Percentiles rank a stretch among this genome's conserved stretches.
Conservation (phyloP, 2,329 filamentous ascomycete species). For the Botrytis sinoallii region DNA sequence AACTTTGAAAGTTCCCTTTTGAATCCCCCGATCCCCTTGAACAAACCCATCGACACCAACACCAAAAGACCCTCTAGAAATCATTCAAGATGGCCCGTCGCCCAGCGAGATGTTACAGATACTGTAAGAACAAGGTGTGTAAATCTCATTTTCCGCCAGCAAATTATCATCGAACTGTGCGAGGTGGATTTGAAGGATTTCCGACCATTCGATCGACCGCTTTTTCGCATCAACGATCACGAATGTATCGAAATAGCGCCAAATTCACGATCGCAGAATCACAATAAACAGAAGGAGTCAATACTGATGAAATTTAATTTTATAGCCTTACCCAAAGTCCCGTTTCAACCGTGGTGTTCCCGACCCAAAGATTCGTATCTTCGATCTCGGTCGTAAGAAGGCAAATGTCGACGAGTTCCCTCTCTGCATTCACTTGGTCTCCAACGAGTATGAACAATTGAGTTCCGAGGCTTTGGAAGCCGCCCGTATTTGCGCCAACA, state of each 20-base stretch:
- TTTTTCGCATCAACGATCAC: constrained; percentile 13
- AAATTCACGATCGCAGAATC: neutral
- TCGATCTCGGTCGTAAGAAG: constrained; percentile 98
- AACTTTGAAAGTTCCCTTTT: constrained; percentile 16
- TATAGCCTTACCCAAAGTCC: constrained; percentile 94
- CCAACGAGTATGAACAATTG: constrained; percentile 99
- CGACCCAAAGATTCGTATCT: constrained; percentile 83
- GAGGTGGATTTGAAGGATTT: constrained; percentile 16
- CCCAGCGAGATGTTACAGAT: constrained; percentile 99
- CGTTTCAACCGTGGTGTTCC: constrained; percentile 99
- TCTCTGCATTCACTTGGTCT: constrained; percentile 97
- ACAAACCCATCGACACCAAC: constrained; percentile 39
- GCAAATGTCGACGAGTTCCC: constrained; percentile 99
- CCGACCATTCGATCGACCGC: constrained; percentile 16
- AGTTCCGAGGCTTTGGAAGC: constrained; percentile 99
- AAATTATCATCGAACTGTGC: constrained; percentile 11
- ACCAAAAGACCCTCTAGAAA: constrained; percentile 51
- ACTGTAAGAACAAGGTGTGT: constrained; percentile 99
- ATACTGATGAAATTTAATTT: constrained; percentile 26
- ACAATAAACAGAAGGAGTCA: neutral
- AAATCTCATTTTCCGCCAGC: constrained; percentile 8
- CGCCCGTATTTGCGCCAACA: constrained; percentile 99
- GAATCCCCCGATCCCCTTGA: constrained; percentile 21
- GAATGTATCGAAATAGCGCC: neutral
- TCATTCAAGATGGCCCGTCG: constrained; percentile 96